These are phyloP conservation scores for Echites panduratus DNA, from an alignment of 257 asterid species.

Conservation along the genomic window DNA sequence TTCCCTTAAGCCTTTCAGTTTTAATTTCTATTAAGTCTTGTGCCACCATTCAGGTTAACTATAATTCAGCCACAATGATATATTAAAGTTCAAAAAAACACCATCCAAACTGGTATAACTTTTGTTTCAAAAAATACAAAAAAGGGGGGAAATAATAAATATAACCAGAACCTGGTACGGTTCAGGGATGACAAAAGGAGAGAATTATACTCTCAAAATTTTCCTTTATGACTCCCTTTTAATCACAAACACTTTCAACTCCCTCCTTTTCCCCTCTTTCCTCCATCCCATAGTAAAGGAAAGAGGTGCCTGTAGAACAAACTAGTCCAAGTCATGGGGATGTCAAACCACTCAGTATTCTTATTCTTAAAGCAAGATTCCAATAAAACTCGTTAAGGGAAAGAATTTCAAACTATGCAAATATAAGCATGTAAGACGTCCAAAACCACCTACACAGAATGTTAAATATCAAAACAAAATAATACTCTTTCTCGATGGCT, in stretches of 20 bases:
- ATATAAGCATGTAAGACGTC: neutral
- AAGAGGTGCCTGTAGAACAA: neutral
- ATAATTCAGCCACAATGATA: neutral
- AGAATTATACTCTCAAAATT: neutral
- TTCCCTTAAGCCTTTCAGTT: neutral
- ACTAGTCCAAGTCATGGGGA: neutral
- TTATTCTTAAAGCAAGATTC: neutral
- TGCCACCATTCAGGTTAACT: neutral
- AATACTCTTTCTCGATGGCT: neutral
- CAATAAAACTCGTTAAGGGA: neutral
- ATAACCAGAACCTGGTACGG: too few relatives aligned
- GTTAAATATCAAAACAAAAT: neutral
- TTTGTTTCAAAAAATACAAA: neutral
- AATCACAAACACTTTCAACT: too few relatives aligned
- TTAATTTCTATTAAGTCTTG: neutral
- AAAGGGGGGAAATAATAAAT: neutral
- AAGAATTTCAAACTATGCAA: neutral
- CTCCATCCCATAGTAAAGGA: neutral
- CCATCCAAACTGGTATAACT: neutral
- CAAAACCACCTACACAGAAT: neutral
- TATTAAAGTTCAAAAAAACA: neutral
- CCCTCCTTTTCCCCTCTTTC: neutral
- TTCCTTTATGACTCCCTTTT: neutral
- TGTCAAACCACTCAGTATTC: neutral
- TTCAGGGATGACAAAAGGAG: too few relatives aligned